Evolutionary conservation across 1,139 yeast species (phyloP), one percentile per base, ranked within the genome.

Genomic region (Martiniozyma asiatica): DNA sequence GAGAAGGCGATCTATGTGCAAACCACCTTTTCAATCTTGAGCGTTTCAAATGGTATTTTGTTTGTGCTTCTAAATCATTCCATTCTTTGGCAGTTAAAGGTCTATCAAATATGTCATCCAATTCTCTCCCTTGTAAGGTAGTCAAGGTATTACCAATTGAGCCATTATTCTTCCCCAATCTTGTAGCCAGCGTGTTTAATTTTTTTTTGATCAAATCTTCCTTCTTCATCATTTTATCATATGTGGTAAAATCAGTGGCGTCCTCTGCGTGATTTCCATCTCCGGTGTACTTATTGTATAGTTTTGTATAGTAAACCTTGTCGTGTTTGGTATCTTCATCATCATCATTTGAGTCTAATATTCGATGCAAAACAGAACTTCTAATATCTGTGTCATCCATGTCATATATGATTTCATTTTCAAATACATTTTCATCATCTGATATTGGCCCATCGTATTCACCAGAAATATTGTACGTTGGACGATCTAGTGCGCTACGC

Each of bases 211-310:
- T 39, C 12, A 46, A 40, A n/a, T 59, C 51, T 24, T 59, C 63
- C 20, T 50, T 41, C 13, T 54, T 53, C 0, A 60, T 45, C 18
- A 49, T 39, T 11, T 43, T 50, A 26, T 56, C 56, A 36, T 61
- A 63, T 15, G 42, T 45, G 15, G 57, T 61, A 38, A 60, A 63
- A 29, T 63, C 68, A 4, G 50, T 42, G 7, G 45, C 31, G 1
- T 39, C 40, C 6, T 37, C 31, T 1, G 14, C 17, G 22, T 18
- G 9, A 5, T 7, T 13, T 3, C 8, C 13, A 8, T 24, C 18
- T 3, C 6, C 12, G n/a, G 7, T 11, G 24, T 42, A 40, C 13
- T 33, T 34, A 10, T 43, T 37, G 31, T 52, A 55, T 5, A 50
- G 32, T 13, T 42, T 42, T 6, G 48, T 44, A 27, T 44, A 45